Conservation (phyloP, 139 green algal species). For the Microglena sp. region DNA sequence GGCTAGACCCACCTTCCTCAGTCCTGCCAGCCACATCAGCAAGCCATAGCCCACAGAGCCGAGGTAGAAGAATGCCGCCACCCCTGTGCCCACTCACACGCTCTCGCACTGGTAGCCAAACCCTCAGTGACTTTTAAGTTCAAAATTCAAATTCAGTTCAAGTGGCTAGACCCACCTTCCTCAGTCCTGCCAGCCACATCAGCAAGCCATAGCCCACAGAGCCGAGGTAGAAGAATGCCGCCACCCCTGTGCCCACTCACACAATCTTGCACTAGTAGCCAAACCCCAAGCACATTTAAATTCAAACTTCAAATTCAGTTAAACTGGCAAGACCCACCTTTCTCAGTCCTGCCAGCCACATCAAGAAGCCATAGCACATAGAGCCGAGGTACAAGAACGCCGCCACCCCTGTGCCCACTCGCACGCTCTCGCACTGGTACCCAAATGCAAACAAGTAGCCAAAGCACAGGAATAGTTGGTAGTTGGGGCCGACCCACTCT, state of each 20-base stretch:
- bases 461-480: neutral
- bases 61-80: slow-evolving; percentile 5
- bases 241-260: neutral
- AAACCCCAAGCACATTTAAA: neutral
- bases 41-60: slow-evolving; percentile 5
- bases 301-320: neutral
- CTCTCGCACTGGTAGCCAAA: neutral
- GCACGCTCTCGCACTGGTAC: no score
- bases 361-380: neutral
- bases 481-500: slow-evolving; percentile 6
- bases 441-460: neutral
- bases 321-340: neutral
- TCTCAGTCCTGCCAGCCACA: neutral
- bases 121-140: no score
- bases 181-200: neutral
- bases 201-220: neutral
- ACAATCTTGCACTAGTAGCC: neutral
- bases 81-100: neutral
- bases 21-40: neutral
- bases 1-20: slow-evolving; percentile 5
- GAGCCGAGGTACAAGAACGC: slow-evolving; percentile 7
- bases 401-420: neutral
- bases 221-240: neutral
- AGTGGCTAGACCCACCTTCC: neutral
- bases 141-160: neutral